Conservation (phyloP, 768 basidiomycete species). For the Hebeloma cylindrosporum region DNA sequence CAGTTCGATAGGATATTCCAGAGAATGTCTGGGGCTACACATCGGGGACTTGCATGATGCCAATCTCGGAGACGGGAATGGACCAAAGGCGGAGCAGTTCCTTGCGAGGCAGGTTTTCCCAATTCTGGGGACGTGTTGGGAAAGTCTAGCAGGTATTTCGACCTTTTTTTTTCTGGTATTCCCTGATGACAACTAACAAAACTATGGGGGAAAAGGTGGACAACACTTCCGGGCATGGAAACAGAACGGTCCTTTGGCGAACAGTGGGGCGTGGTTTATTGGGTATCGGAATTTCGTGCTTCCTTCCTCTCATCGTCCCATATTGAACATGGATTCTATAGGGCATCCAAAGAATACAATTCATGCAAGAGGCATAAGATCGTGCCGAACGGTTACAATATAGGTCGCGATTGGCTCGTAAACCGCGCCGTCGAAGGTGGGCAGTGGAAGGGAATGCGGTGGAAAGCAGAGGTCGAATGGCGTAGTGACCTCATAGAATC, state of each 20-base stretch:
- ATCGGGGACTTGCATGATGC: conserved; percentile 75
- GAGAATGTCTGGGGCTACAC: conserved; percentile 81
- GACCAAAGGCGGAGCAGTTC: conserved; percentile 63
- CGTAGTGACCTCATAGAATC: conserved; percentile 64
- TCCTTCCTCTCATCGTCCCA: background rate
- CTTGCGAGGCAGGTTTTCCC: conserved; percentile 78
- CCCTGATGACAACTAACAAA: no score
- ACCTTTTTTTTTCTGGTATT: background rate
- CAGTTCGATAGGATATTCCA: conserved; percentile 79
- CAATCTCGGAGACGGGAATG: conserved; percentile 81
- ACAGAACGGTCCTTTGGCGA: conserved; percentile 73
- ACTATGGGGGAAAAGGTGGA: no score
- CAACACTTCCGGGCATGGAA: conserved; percentile 84
- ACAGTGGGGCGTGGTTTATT: conserved; percentile 81
- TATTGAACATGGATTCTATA: conserved; percentile 22
- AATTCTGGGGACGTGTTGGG: conserved; percentile 85
- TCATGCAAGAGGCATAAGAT: conserved; percentile 72
- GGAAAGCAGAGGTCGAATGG: conserved; percentile 81
- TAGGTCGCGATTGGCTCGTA: conserved; percentile 79
- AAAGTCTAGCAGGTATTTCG: conserved; percentile 64
- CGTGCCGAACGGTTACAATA: conserved; percentile 75
- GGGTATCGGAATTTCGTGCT: conserved; percentile 48
- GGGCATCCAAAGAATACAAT: conserved; percentile 74
- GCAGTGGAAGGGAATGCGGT: conserved; percentile 63
- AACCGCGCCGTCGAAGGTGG: conserved; percentile 59